These are phyloP conservation scores for Candida pseudoglaebosa DNA, from an alignment of 805 yeast species.

Conservation along the genomic window DNA sequence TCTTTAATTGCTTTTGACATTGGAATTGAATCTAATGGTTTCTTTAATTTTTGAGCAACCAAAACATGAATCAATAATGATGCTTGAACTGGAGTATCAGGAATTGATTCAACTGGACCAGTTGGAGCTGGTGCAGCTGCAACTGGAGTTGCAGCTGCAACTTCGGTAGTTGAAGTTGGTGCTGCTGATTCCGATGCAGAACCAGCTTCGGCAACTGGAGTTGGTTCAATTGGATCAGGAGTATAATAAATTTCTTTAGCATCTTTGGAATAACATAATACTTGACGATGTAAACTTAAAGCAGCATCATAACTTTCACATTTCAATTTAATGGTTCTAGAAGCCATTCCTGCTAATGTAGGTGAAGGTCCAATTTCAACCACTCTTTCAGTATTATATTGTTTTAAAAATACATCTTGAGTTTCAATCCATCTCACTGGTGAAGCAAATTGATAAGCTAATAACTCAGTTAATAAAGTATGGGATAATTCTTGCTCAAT, in stretches of 20 bases:
- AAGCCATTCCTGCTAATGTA: conserved; percentile 97
- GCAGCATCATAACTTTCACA: conserved; percentile 99
- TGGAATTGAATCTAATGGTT: conserved; percentile 79
- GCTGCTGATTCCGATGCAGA: conserved; percentile 49
- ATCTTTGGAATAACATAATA: conserved; percentile 92
- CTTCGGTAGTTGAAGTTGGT: conserved; percentile 54
- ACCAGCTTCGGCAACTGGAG: conserved; percentile 29
- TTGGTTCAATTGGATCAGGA: conserved; percentile 65
- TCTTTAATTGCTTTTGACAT: conserved; percentile 93
- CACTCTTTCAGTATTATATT: conserved; percentile 92
- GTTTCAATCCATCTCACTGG: conserved; percentile 99
- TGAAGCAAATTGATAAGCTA: conserved; percentile 98
- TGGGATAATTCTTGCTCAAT: conserved; percentile 97
- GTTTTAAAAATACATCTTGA: conserved; percentile 94
- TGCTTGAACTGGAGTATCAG: conserved; percentile 90
- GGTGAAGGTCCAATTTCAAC: conserved; percentile 99
- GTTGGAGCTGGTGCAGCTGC: conserved; percentile 65
- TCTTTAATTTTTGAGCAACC: conserved; percentile 95
- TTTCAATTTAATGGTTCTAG: conserved; percentile 90
- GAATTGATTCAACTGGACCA: conserved; percentile 78
- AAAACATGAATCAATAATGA: conserved; percentile 76
- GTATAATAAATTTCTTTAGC: conserved; percentile 95
- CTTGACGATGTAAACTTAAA: conserved; percentile 86
- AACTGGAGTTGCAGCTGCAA: conserved; percentile 53
- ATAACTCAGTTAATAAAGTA: conserved; percentile 85